phyloP scores from a whole-genome alignment of 2,329 filamentous ascomycete species.

The Apiospora sp. region DNA sequence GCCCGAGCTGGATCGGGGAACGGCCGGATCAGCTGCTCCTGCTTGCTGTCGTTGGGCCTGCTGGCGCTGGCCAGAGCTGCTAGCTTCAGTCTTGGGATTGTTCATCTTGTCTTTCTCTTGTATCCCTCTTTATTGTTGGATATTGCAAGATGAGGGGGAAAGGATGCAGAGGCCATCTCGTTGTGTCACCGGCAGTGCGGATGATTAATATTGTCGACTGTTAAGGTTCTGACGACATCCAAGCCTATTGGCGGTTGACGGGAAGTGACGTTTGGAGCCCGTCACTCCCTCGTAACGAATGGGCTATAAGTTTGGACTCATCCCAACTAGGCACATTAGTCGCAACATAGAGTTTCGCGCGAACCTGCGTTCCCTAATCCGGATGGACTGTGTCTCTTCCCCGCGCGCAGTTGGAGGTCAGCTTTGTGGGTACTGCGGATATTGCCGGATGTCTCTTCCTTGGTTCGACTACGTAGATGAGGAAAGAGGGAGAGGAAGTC shows the following conservation, averaged over 20 bases:
- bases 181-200: not conserved
- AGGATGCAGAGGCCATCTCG: not conserved
- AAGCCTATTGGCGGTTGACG: not conserved
- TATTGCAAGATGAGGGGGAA: not conserved
- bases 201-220: not conserved
- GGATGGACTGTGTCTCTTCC: not conserved
- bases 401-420: not conserved
- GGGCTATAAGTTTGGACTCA: not conserved
- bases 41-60: not conserved
- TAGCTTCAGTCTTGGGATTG: not conserved
- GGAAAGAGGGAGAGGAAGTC: too few species aligned
- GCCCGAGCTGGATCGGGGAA: not conserved
- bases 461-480: not conserved
- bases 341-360: not conserved
- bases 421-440: not conserved
- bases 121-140: too few species aligned
- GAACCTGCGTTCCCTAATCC: not conserved
- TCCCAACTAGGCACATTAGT: not conserved
- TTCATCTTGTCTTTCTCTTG: not conserved
- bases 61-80: not conserved
- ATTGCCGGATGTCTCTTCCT: not conserved
- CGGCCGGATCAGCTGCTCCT: not conserved
- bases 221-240: conserved; percentile 6
- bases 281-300: not conserved
- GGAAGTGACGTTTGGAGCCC: conserved; percentile 6